Percentiles rank a stretch among this genome's conserved stretches.
Evolutionary conservation across 139 green algal genomes (phyloP).

Genomic region (Closterium sp.): DNA sequence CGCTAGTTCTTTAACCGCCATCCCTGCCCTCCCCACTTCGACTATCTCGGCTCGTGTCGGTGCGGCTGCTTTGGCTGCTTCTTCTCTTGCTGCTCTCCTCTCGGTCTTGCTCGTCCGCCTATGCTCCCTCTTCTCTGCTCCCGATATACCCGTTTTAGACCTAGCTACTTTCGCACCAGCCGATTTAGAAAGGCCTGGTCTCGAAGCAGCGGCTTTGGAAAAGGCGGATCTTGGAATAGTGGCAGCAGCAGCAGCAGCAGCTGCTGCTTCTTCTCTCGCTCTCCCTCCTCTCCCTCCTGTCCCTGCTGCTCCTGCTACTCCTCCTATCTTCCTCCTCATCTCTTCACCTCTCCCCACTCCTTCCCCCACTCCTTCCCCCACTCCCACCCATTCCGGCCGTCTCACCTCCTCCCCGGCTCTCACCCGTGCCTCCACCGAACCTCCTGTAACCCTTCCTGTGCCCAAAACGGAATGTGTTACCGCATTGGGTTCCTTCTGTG

Average conservation of each 20-base stretch:
- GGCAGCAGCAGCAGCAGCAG: neutral
- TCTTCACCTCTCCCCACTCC: neutral
- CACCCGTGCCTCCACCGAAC: neutral
- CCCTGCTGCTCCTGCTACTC: neutral
- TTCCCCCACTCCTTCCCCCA: neutral
- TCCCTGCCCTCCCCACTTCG: slow-evolving; percentile 83
- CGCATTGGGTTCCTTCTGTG: no score
- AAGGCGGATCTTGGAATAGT: neutral
- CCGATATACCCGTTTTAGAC: neutral
- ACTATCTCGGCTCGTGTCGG: slow-evolving; percentile 79
- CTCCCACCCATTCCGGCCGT: neutral
- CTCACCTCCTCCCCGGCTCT: neutral
- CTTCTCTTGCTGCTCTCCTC: slow-evolving; percentile 4
- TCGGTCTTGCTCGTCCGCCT: slow-evolving; percentile 30
- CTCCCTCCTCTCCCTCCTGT: neutral
- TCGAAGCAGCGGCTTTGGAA: neutral
- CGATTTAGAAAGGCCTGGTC: neutral
- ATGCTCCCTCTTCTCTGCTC: neutral
- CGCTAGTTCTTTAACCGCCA: slow-evolving; percentile 82
- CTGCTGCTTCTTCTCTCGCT: neutral
- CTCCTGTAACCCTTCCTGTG: neutral
- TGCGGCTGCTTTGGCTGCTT: slow-evolving; percentile 9
- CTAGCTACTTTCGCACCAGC: neutral
- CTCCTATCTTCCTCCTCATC: neutral
- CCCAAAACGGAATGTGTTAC: neutral